Evolutionary conservation across 164 flowering plant genomes (phyloP).

Genomic region (Chimonanthus praecox): DNA sequence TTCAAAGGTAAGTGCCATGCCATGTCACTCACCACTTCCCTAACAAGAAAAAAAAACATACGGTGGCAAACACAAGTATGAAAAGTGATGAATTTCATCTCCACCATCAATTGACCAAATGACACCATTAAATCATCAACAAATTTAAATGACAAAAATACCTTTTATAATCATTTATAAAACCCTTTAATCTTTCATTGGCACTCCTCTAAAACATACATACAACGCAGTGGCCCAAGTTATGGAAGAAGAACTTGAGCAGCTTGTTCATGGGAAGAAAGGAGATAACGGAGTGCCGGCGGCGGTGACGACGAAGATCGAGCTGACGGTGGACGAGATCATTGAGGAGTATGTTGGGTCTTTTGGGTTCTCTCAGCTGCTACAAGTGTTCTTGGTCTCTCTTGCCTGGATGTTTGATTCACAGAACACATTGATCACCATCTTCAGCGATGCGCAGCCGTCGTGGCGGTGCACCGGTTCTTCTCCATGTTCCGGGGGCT

Average conservation of each 20-base stretch:
- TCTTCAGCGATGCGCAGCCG: slow-evolving; percentile 58
- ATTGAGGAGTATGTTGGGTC: slow-evolving; percentile 53
- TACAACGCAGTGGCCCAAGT: not conserved
- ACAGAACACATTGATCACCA: slow-evolving; percentile 52
- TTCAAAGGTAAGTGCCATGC: too few species aligned
- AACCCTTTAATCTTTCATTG: too few species aligned
- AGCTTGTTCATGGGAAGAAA: not conserved
- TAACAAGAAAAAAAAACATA: too few species aligned
- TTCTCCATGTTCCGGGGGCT: slow-evolving; percentile 5
- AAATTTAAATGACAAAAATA: too few species aligned
- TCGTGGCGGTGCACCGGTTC: slow-evolving; percentile 37
- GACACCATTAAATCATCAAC: too few species aligned
- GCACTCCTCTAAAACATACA: not conserved
- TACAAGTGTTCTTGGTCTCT: slow-evolving; percentile 54
- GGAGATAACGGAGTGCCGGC: not conserved
- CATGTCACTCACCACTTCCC: too few species aligned
- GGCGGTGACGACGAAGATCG: slow-evolving; percentile 8
- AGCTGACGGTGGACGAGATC: slow-evolving; percentile 48
- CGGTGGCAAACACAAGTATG: too few species aligned
- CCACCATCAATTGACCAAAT: too few species aligned
- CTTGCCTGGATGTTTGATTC: slow-evolving; percentile 59
- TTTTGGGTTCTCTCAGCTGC: slow-evolving; percentile 45
- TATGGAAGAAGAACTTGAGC: not conserved
- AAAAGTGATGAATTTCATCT: too few species aligned
- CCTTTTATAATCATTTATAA: too few species aligned